Evolutionary conservation across 1,284 basidiomycete genomes (phyloP), one percentile per base, ranked within the genome.

Genomic region (Rhodotorula sp.): DNA sequence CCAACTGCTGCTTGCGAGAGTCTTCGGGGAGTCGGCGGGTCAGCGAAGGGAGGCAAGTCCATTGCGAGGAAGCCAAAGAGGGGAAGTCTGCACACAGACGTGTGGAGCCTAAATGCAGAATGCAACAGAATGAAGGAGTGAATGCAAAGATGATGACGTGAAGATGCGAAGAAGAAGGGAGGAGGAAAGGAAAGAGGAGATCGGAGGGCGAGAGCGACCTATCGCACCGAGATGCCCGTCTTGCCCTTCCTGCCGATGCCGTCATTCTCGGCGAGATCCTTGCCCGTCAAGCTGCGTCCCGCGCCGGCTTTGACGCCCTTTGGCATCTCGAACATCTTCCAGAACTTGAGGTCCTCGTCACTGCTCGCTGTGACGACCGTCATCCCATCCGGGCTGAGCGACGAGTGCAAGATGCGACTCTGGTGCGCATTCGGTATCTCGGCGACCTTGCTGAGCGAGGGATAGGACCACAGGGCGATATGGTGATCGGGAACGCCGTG

Each of bases 281-380:
- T 68, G 8, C 55, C 70, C 9, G 67, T 51, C 27, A 73, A 62
- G 67, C 62, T 66, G 24, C 65, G 47, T 32, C 54, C 36, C 20
- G 61, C 56, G 4, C 55, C 64, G 3, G 59, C 68, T 15, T 19
- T 48, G 4, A 32, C 62, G 22, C 49, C 64, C 39, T 29, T 58
- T 22, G 61, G 68, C 73, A 64, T 29, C 61, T 81, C 80, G 71
- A 80, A 81, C 32, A 81, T 72, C 70, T 78, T 85, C 91, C 91
- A 92, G 80, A 94, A 92, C 82, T 96, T 96, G 76, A 97, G 83
- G 78, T 93, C 94, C 83, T 97, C 94, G 78, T 97, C 94, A 0
- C 90, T 90, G 1, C 91, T 92, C 24, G 90, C 92, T 0, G 94
- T 96, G 73, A 88, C 90, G 11, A 97, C 88, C 10, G 92, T 87